A percentile compares a stretch with the other conserved stretches of the same genome.
These are phyloP conservation scores for Cardamine occulta DNA, from an alignment of 345 rosid species.

Conservation along the genomic window DNA sequence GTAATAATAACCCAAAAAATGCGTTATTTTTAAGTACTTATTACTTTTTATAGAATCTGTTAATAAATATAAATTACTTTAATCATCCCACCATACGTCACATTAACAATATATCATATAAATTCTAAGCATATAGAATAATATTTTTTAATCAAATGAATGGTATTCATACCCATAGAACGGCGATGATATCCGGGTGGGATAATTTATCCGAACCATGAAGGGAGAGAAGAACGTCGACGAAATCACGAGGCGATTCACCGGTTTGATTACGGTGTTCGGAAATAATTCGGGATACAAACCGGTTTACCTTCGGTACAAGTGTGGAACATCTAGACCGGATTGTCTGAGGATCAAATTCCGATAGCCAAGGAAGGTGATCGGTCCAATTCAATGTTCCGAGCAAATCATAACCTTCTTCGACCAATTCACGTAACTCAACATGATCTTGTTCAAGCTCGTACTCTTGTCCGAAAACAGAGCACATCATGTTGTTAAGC, in stretches of 20 bases:
- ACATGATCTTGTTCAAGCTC: constrained; percentile 42
- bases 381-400: constrained; percentile 75
- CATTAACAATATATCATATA: neutral
- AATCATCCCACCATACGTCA: constrained; percentile 32
- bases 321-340: constrained; percentile 67
- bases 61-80: constrained; percentile 23
- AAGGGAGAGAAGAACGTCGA: constrained; percentile 67
- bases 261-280: constrained; percentile 51
- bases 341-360: constrained; percentile 69
- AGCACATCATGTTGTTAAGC: constrained; percentile 76
- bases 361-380: constrained; percentile 70
- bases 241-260: constrained; percentile 57
- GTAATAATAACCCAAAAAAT: constrained; percentile 4
- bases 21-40: neutral
- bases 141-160: neutral
- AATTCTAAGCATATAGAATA: neutral
- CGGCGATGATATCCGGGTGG: constrained; percentile 73
- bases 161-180: constrained; percentile 62
- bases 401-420: constrained; percentile 68
- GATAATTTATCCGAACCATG: constrained; percentile 58
- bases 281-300: constrained; percentile 55
- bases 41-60: constrained; percentile 38
- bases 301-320: constrained; percentile 70
- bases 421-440: constrained; percentile 57
- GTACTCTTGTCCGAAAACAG: constrained; percentile 68